phyloP scores from a whole-genome alignment of 192 early-diverging fungal species.

The Kappamyces sp. region DNA sequence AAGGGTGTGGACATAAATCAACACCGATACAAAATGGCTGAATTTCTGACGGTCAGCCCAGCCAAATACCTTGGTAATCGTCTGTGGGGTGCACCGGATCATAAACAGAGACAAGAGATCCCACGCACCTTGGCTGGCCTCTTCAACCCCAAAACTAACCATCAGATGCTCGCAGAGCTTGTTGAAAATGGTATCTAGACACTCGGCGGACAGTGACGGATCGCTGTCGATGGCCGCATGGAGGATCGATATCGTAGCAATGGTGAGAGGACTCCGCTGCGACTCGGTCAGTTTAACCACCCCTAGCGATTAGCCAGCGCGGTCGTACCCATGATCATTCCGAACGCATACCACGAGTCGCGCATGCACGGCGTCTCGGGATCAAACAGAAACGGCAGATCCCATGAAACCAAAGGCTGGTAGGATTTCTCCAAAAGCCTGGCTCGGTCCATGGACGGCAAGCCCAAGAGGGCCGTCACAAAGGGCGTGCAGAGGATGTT shows the following conservation, averaged over 20 bases:
- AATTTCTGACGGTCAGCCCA: neutral
- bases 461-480: constrained; percentile 21
- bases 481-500: constrained; percentile 24
- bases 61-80: neutral
- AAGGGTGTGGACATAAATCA: constrained; percentile 4
- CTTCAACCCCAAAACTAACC: neutral
- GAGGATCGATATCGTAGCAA: neutral
- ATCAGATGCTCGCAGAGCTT: neutral
- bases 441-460: constrained; percentile 11
- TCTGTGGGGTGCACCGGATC: neutral
- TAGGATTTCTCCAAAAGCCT: neutral
- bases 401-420: constrained; percentile 19
- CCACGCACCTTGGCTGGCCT: constrained; percentile 1
- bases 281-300: neutral
- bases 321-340: constrained; percentile 3
- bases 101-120: neutral
- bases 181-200: neutral
- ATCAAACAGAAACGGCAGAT: constrained; percentile 18
- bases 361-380: constrained; percentile 4
- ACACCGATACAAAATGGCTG: neutral
- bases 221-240: neutral
- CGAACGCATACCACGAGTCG: constrained; percentile 21
- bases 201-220: neutral
- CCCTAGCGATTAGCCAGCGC: neutral
- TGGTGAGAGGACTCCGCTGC: neutral